Conservation (phyloP, 805 yeast genomes). For the Lipomyces orientalis region DNA sequence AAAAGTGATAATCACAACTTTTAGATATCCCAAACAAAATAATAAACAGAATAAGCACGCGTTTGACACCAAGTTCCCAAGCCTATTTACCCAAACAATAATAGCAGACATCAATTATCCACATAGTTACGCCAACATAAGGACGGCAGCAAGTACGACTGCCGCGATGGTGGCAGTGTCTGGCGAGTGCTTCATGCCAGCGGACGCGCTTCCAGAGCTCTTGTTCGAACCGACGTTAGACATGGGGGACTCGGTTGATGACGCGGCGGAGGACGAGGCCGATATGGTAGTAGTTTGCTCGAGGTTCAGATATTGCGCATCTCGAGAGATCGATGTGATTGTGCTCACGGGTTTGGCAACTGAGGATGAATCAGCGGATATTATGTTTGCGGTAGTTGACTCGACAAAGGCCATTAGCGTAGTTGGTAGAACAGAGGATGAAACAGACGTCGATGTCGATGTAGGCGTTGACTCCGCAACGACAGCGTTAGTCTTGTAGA, state of each 20-base stretch:
- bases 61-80: background rate
- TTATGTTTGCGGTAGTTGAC: conserved; percentile 4
- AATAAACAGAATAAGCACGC: background rate
- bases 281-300: background rate
- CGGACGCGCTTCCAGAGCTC: background rate
- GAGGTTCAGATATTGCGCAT: background rate
- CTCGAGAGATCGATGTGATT: background rate
- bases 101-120: background rate
- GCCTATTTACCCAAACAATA: background rate
- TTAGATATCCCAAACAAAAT: background rate
- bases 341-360: background rate
- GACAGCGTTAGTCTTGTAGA: background rate
- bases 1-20: background rate
- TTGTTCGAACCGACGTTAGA: background rate
- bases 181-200: background rate
- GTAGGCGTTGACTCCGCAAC: conserved; percentile 5
- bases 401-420: conserved; percentile 7
- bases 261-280: background rate
- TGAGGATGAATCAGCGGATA: background rate
- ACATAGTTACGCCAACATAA: background rate
- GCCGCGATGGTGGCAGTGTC: background rate
- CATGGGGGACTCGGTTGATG: background rate
- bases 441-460: background rate
- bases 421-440: conserved; percentile 3
- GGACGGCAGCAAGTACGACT: background rate